Evolutionary conservation across 208 protist genomes (phyloP), one percentile per base, ranked within the genome.

Genomic region (Trypanosoma conorhini): DNA sequence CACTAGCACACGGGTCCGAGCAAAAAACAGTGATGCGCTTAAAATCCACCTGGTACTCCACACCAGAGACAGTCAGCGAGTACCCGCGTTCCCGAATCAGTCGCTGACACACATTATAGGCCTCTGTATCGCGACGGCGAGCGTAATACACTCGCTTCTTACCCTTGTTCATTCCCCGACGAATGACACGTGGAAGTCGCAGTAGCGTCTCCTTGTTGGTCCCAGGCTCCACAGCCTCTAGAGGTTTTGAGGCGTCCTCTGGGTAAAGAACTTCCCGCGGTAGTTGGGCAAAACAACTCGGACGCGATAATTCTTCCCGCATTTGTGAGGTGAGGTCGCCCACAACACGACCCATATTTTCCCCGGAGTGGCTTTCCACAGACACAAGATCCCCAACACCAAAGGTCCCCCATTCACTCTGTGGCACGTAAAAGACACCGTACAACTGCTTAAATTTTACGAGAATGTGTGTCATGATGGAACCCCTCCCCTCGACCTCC

Each of bases 11-110:
- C 31, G 24, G 80, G 65, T 46, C 81, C 61, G 33, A 22, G 15
- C 21, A 87, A 70, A 74, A 85, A 31, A 94, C 65, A 50, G 73
- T 88, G 48, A 81, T 79, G 30, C 78, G 70, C 30, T 78, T 67
- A 58, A 94, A 94, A 77, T 89, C 87, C 22, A 88, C 89, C 38
- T 94, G 86, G 64, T 94, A 94, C 63, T 89, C 85, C 19, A 87
- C 84, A 12, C 80, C 65, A 30, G 70, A 62, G 13, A 86, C 73
- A 30, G 30, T 66, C 21, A 93, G 24, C n/a, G 38, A 50, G 33
- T 72, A 69, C n/a, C 59, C 67, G 22, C 74, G 67, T 54, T 83
- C 79, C 42, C 69, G 65, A 44, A 94, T 46, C 19, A 85, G 57
- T 40, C 77, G 74, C 30, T 85, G 76, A 26, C 76, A 80, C 19